phyloP scores from a whole-genome alignment of 2,329 filamentous ascomycete species.

The Capronia coronata region DNA sequence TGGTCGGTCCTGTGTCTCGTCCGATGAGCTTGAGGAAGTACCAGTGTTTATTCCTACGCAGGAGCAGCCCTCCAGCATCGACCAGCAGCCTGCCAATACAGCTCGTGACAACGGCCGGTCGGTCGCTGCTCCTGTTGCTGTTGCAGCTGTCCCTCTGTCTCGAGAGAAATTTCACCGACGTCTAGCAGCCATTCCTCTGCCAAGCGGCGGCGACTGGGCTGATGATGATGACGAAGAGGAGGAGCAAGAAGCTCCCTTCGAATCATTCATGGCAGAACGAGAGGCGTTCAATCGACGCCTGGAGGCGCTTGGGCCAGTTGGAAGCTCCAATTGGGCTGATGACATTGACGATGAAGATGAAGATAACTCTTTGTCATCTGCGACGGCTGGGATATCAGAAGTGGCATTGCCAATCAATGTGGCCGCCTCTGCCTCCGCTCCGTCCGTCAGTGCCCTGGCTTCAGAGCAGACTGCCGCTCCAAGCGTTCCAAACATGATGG shows the following conservation, averaged over 20 bases:
- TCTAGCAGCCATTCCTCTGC: neutral
- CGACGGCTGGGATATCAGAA: too few relatives aligned
- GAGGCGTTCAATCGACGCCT: neutral
- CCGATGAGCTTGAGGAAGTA: constrained; percentile 1
- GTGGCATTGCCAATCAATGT: too few relatives aligned
- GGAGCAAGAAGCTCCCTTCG: neutral
- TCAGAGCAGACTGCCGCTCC: neutral
- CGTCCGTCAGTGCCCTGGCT: too few relatives aligned
- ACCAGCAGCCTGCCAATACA: neutral
- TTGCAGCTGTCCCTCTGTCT: neutral
- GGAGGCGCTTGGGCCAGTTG: neutral
- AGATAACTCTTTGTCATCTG: neutral
- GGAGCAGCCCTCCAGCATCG: neutral
- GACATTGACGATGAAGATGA: neutral
- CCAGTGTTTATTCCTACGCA: neutral
- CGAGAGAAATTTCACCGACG: constrained; percentile 1
- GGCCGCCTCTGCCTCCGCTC: too few relatives aligned
- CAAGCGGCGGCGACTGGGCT: neutral
- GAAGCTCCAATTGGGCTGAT: neutral
- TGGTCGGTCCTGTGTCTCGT: constrained; percentile 1
- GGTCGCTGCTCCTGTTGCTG: neutral
- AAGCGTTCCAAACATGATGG: neutral
- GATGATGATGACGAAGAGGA: neutral
- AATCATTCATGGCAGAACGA: neutral
- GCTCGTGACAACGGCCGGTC: neutral